Percentiles rank a stretch among this genome's conserved stretches.
phyloP scores from a whole-genome alignment of 73 alveolate species.

The Paramecium primaurelia region DNA sequence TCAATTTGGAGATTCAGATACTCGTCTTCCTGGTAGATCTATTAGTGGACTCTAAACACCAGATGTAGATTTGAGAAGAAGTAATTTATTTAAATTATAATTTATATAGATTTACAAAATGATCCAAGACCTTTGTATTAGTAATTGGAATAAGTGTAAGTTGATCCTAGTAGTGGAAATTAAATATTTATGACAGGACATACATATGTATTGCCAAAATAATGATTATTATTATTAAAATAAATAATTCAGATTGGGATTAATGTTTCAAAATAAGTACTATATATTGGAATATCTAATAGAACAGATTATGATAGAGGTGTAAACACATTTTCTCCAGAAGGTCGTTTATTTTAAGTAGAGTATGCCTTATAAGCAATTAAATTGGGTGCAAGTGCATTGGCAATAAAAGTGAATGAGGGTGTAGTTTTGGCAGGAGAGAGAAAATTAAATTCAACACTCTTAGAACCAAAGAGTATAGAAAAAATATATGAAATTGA shows the following conservation, averaged over 20 bases:
- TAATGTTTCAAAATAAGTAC: conserved; percentile 12
- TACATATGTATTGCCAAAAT: neutral
- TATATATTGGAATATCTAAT: neutral
- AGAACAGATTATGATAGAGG: conserved; percentile 91
- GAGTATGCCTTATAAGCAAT: conserved; percentile 95
- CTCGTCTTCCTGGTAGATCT: conserved; percentile 2
- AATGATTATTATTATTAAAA: neutral
- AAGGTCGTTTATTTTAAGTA: conserved; percentile 91
- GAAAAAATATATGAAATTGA: conserved; percentile 35
- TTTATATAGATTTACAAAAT: neutral
- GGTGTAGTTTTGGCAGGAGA: conserved; percentile 52
- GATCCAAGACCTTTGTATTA: neutral
- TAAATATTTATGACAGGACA: conserved; percentile 8
- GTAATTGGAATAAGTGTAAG: neutral
- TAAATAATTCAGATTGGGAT: conserved; percentile 18
- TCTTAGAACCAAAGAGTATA: conserved; percentile 35
- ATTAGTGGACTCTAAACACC: neutral
- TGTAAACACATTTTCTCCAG: conserved; percentile 94
- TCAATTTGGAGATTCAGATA: neutral
- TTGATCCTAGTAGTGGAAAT: neutral
- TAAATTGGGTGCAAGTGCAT: conserved; percentile 55
- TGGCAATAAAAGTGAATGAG: neutral
- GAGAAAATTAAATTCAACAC: conserved; percentile 2
- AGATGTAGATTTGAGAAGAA: conserved; percentile 4
- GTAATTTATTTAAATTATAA: neutral